Conservation (phyloP, 805 yeast species). For the Candida sakaeoensis region DNA sequence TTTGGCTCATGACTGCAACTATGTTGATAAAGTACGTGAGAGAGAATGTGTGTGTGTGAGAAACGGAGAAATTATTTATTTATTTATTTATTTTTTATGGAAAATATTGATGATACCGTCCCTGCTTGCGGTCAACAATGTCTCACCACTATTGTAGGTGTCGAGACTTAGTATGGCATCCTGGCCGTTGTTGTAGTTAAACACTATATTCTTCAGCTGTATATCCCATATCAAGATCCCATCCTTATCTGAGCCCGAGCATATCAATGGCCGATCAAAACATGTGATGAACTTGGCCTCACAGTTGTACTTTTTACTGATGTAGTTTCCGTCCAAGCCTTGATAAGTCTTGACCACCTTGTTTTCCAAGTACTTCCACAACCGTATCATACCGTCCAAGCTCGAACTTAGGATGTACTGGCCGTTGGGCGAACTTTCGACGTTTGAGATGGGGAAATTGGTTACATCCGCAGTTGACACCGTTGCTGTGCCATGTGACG, state of each 20-base stretch:
- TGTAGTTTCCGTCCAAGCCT: conserved; percentile 26
- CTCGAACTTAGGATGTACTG: conserved; percentile 74
- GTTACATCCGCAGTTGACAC: conserved; percentile 50
- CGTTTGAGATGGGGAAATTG: conserved; percentile 70
- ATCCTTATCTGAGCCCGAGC: conserved; percentile 59
- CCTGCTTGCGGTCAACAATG: conserved; percentile 26
- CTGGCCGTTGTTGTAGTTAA: conserved; percentile 14
- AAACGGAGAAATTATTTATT: neutral
- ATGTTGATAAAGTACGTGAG: neutral
- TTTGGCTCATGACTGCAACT: conserved; percentile 2
- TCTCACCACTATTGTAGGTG: conserved; percentile 30
- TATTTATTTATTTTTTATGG: conserved; percentile 8
- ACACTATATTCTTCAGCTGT: conserved; percentile 51
- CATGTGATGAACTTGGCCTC: conserved; percentile 48
- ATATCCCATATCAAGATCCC: conserved; percentile 63
- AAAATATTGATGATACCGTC: conserved; percentile 21
- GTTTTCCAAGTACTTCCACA: conserved; percentile 87
- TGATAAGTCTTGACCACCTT: conserved; percentile 71
- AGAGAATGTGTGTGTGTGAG: neutral
- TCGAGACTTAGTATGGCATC: conserved; percentile 43
- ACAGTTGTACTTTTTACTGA: conserved; percentile 53
- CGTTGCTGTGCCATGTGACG: conserved; percentile 56
- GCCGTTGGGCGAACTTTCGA: conserved; percentile 76
- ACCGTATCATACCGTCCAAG: conserved; percentile 69
- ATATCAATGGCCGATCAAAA: conserved; percentile 37